phyloP scores from a whole-genome alignment of 345 rosid genomes.

The Hirschfeldia incana region DNA sequence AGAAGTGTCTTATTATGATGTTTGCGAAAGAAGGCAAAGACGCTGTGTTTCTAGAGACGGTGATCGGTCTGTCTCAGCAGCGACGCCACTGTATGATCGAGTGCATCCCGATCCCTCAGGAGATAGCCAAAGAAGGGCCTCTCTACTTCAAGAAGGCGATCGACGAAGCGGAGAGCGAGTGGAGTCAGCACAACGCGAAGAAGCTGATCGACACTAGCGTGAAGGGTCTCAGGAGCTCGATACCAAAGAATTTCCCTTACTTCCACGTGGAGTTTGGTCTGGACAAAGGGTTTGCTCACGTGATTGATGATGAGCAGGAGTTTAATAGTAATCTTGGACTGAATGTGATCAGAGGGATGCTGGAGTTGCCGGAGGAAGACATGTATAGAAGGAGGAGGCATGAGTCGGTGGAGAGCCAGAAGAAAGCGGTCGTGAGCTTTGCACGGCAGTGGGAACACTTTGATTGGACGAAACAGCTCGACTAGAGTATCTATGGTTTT shows the following conservation, averaged over 20 bases:
- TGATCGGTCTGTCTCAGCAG: slow-evolving; percentile 77
- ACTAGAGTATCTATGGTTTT: slow-evolving; percentile 31
- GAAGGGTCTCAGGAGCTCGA: slow-evolving; percentile 81
- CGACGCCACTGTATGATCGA: slow-evolving; percentile 88
- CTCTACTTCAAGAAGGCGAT: slow-evolving; percentile 92
- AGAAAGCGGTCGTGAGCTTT: slow-evolving; percentile 59
- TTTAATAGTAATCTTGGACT: slow-evolving; percentile 82
- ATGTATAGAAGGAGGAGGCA: slow-evolving; percentile 73
- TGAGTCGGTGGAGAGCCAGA: slow-evolving; percentile 69
- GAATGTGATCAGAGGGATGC: slow-evolving; percentile 90
- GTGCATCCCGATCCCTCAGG: slow-evolving; percentile 75
- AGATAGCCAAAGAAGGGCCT: slow-evolving; percentile 77
- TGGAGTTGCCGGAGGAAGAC: slow-evolving; percentile 75
- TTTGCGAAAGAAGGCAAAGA: slow-evolving; percentile 85
- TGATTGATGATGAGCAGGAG: slow-evolving; percentile 87
- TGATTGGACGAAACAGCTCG: slow-evolving; percentile 93
- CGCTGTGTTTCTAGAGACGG: slow-evolving; percentile 80
- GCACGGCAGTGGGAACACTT: slow-evolving; percentile 72
- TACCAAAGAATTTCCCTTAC: slow-evolving; percentile 93
- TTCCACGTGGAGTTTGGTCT: slow-evolving; percentile 93
- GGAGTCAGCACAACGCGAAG: slow-evolving; percentile 98
- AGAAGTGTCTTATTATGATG: slow-evolving; percentile 93
- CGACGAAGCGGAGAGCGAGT: slow-evolving; percentile 96
- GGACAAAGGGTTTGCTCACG: slow-evolving; percentile 81
- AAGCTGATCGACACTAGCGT: slow-evolving; percentile 85